Base-by-base conservation (phyloP, 495 filamentous ascomycete species). In the Neurospora tetrasperma region DNA sequence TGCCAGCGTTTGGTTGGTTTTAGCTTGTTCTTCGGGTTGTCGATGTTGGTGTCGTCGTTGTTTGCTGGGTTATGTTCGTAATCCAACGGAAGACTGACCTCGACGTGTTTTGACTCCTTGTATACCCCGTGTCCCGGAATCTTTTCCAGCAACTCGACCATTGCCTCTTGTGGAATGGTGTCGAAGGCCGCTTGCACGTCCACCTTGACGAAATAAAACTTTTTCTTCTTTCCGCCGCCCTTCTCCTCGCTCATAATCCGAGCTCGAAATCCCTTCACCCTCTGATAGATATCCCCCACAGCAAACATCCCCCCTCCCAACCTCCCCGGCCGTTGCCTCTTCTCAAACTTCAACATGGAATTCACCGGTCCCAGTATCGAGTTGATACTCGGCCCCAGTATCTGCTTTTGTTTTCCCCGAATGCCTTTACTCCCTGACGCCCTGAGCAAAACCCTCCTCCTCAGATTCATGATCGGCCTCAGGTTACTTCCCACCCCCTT, bases 151-250 rank as follows among this genome's bases (percentile, higher is more conserved):
- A 98, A 79, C 31, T 79, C 74, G 70, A 98, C 76, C n/a, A 98
- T 82, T 5, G 85, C 85, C 44, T 85, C 77, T 76, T 98, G 96
- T 0, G 96, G 96, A 68, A 99, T 97, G 0, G 93, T 97, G 79
- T 99, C 96, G 79, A 97, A 99, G 71, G 96, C 97, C 10, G 93
- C 88, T 79, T 93, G 86, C 39, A 98, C 93, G 79, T 99, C 96
- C 16, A 97, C 83, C 80, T 98, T 99, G 48, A 91, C 94, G 76
- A 98, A 97, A 79, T 91, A 97, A 46, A 84, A 70, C 11, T 70
- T 71, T 70, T 73, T 66, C 66, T 78, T 27, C 20, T 59, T 31
- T 31, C 27, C 27, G 27, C 27, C 27, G 2, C 27, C 27, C 27
- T 31, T 31, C 27, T 31, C 35, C 35, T 38, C 4, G 35, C 35